Base-by-base conservation (phyloP, 495 filamentous ascomycete species). In the Penicillium tannophilum region DNA sequence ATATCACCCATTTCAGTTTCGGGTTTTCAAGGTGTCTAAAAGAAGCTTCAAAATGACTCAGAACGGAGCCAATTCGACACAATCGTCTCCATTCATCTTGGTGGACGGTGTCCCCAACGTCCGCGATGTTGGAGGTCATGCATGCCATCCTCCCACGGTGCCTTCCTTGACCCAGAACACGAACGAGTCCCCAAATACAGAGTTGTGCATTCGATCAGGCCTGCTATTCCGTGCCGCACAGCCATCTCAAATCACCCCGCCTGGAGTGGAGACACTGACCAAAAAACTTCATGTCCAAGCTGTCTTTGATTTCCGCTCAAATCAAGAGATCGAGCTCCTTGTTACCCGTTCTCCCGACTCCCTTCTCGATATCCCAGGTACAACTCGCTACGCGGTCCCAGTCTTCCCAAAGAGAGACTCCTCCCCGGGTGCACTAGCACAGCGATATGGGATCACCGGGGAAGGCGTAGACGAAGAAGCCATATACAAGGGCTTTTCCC, bases 301-400 rank as follows among this genome's bases (percentile, higher is more conserved):
- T 54, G 75, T 88, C 39, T 87, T 79, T 57, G 84, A 89, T 70
- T 73, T 89, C 8, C 81, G 87, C 52, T 86, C 84, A 0, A 61
- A 72, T 2, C 60, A 71, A 24, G 86, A 88, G 63, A 73, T 84
- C 20, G 72, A 60, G 60, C 54, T 62, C 39, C 17, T 69, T 30
- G 58, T 44, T 30, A 65, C 39, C 59, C 63, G 48, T 51, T 57
- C 56, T 56, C 30, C 55, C 6, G 24, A 50, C 10, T 33, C 55
- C 10, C 30, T 50, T 44, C 45, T 57, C 7, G 19, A 58, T 12
- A 68, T 55, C 53, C 63, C 42, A 35, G 81, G 77, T 2, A 80
- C 76, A 43, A 60, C 70, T 35, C 73, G 80, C 42, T 63, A 80
- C 19, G 81, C 77, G 55, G 70, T 76, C 5, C 86, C 86, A 24